Percentiles rank a stretch among this genome's conserved stretches.
Evolutionary conservation across 2,329 filamentous ascomycete species (phyloP).

Genomic region (Stemphylium lycopersici): DNA sequence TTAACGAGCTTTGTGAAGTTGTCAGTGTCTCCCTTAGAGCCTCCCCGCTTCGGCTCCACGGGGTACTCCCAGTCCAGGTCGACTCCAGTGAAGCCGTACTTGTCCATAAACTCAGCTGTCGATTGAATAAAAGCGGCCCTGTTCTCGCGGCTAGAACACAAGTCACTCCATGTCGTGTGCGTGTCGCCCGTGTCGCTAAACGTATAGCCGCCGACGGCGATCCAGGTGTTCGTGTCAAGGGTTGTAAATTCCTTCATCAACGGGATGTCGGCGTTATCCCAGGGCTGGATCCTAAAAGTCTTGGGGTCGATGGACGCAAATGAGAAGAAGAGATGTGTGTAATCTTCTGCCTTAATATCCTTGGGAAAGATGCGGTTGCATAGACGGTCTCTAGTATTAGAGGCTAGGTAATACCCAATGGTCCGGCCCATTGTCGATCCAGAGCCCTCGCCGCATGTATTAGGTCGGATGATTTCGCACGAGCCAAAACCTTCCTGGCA

Average conservation of each 20-base stretch:
- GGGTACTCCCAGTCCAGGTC: conserved; percentile 54
- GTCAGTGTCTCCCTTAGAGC: conserved; percentile 39
- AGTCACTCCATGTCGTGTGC: conserved; percentile 1
- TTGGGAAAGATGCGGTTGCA: conserved; percentile 16
- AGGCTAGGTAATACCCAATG: too few relatives aligned
- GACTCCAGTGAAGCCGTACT: conserved; percentile 53
- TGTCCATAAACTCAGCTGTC: conserved; percentile 47
- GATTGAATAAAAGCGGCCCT: conserved; percentile 33
- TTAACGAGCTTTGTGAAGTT: conserved; percentile 27
- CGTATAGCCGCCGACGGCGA: not conserved
- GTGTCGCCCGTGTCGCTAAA: not conserved
- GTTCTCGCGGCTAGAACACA: conserved; percentile 4
- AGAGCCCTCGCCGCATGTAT: too few relatives aligned
- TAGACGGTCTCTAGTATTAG: conserved; percentile 34
- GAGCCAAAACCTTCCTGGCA: too few relatives aligned
- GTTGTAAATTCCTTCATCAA: not conserved
- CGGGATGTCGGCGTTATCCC: not conserved
- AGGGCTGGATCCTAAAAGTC: not conserved
- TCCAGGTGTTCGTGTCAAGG: not conserved
- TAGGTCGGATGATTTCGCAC: too few relatives aligned
- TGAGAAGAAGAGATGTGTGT: conserved; percentile 46
- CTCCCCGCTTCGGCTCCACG: conserved; percentile 41
- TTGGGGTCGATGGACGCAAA: conserved; percentile 26
- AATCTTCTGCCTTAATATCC: conserved; percentile 34
- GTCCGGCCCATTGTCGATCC: too few relatives aligned